phyloP scores from a whole-genome alignment of 305 asterid species.

The Fraxinus ornus region DNA sequence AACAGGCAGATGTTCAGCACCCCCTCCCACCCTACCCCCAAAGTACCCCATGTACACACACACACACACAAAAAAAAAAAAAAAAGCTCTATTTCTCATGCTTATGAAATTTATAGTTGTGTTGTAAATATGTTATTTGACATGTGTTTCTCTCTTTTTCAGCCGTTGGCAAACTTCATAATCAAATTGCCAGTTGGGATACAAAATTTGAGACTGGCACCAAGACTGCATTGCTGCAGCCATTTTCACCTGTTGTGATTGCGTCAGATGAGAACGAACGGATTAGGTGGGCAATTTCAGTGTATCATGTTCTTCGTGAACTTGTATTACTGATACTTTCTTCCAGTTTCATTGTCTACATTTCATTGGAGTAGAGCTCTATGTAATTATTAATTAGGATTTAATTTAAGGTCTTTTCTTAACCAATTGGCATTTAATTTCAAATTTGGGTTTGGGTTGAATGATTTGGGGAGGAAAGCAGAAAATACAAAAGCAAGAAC shows the following conservation, averaged over 20 bases:
- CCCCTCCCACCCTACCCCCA: no score
- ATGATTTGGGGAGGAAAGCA: neutral
- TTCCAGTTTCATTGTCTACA: neutral
- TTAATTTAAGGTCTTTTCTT: no score
- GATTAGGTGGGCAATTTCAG: constrained; percentile 59
- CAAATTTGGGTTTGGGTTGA: neutral
- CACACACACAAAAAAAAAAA: no score
- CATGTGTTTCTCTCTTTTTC: constrained; percentile 29
- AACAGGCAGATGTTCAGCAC: constrained; percentile 8
- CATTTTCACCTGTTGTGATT: constrained; percentile 87
- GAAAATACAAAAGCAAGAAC: neutral
- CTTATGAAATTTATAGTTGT: neutral
- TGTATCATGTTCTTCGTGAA: constrained; percentile 4
- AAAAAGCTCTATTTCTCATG: no score
- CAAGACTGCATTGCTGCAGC: constrained; percentile 80
- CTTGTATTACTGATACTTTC: neutral
- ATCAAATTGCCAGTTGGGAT: constrained; percentile 99
- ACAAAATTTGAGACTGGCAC: constrained; percentile 92
- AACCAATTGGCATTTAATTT: neutral
- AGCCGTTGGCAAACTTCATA: constrained; percentile 80
- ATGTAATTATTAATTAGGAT: no score
- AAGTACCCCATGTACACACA: no score
- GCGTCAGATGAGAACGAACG: constrained; percentile 95
- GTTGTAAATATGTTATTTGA: neutral
- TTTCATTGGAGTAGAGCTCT: constrained; percentile 17